Percentiles rank a stretch among this genome's conserved stretches.
These are phyloP conservation scores for Cladosporium sp. DNA, from an alignment of 2,329 filamentous ascomycete genomes.

Conservation along the genomic window DNA sequence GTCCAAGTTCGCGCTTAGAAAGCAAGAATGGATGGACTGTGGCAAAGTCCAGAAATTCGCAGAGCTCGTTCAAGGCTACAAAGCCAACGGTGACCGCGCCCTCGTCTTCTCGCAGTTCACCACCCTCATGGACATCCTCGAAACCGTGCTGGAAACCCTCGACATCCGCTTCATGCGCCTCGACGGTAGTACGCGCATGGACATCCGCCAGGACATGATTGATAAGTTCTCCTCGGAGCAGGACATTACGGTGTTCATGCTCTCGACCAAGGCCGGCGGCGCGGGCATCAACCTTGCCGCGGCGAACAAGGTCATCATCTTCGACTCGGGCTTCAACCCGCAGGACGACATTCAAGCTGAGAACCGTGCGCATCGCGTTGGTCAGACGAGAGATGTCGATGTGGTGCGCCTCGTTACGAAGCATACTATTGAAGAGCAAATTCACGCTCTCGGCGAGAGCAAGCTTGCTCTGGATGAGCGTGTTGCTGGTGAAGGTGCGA, in stretches of 20 bases:
- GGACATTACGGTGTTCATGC: slow-evolving; percentile 81
- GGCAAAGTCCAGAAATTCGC: slow-evolving; percentile 84
- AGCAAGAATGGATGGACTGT: slow-evolving; percentile 60
- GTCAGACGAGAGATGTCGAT: slow-evolving; percentile 85
- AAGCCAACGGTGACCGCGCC: slow-evolving; percentile 75
- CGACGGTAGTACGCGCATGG: slow-evolving; percentile 77
- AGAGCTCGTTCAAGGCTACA: slow-evolving; percentile 68
- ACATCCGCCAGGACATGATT: slow-evolving; percentile 79
- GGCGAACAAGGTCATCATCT: slow-evolving; percentile 96
- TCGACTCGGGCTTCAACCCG: slow-evolving; percentile 95
- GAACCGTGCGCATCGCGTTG: slow-evolving; percentile 91
- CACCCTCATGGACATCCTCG: slow-evolving; percentile 83
- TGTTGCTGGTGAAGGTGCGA: slow-evolving; percentile 57
- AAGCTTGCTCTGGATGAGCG: slow-evolving; percentile 85
- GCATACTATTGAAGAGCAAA: slow-evolving; percentile 86
- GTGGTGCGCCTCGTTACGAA: slow-evolving; percentile 78
- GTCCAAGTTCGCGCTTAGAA: slow-evolving; percentile 53
- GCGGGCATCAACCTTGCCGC: slow-evolving; percentile 93
- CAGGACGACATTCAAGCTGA: slow-evolving; percentile 98
- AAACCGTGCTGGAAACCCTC: slow-evolving; percentile 71
- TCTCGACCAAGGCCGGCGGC: slow-evolving; percentile 92
- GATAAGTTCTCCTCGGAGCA: slow-evolving; percentile 76
- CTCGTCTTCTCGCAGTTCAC: slow-evolving; percentile 94
- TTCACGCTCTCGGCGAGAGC: slow-evolving; percentile 83
- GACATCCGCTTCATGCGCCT: slow-evolving; percentile 77